Percentiles rank a stretch among this genome's conserved stretches.
These are phyloP conservation scores for Ajuga chamaepitys DNA, from an alignment of 257 asterid genomes.

Conservation along the genomic window DNA sequence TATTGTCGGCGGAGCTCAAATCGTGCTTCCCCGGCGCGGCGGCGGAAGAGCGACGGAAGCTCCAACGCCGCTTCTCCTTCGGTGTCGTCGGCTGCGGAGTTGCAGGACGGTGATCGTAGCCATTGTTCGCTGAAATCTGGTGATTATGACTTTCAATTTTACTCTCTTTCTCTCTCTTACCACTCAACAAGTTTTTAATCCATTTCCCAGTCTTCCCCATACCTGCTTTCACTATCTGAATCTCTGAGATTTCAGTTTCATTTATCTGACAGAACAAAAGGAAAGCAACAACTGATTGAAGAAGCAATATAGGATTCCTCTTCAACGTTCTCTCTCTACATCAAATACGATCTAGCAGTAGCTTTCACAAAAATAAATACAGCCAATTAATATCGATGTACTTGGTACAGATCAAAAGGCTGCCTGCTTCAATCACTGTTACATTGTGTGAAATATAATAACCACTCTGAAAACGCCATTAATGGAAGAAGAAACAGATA, in stretches of 20 bases:
- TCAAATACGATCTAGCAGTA: slow-evolving; percentile 19
- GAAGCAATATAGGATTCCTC: background rate
- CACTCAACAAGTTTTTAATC: slow-evolving; percentile 62
- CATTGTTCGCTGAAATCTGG: slow-evolving; percentile 3
- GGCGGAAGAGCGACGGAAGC: slow-evolving; percentile 90
- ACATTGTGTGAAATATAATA: slow-evolving; percentile 9
- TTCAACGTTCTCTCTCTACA: background rate
- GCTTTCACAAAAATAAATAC: slow-evolving; percentile 29
- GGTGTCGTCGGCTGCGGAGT: slow-evolving; percentile 69
- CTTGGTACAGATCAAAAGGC: background rate
- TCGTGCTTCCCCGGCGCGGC: slow-evolving; percentile 42
- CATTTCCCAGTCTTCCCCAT: slow-evolving; percentile 95
- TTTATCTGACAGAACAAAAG: slow-evolving; percentile 11
- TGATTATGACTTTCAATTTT: background rate
- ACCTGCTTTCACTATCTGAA: slow-evolving; percentile 36
- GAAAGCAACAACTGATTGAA: slow-evolving; percentile 24
- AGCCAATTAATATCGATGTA: slow-evolving; percentile 24
- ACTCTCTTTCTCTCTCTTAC: slow-evolving; percentile 51
- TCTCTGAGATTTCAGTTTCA: background rate
- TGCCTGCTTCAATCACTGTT: slow-evolving; percentile 12
- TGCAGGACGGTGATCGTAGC: slow-evolving; percentile 26
- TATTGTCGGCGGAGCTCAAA: slow-evolving; percentile 13
- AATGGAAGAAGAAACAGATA: slow-evolving; percentile 31
- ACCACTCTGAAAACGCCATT: slow-evolving; percentile 9
- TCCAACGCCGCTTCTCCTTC: slow-evolving; percentile 83